phyloP scores from a whole-genome alignment of 2,329 filamentous ascomycete genomes.

The Aureobasidium sp. region DNA sequence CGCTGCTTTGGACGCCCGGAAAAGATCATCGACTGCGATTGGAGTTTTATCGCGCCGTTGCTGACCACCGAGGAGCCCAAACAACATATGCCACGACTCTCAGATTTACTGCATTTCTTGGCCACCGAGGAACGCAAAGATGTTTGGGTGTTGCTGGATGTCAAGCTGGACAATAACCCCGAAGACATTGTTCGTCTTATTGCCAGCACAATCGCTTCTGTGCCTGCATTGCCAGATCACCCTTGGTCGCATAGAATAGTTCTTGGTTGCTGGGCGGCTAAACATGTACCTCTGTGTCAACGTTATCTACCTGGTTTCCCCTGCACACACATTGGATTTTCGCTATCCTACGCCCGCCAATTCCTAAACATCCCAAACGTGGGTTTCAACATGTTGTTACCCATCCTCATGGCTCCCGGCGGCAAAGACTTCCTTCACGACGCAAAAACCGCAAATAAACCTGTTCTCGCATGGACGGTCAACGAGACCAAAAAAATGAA shows the following conservation, averaged over 20 bases:
- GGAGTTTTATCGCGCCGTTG: conserved; percentile 61
- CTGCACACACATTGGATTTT: conserved; percentile 61
- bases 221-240: conserved; percentile 31
- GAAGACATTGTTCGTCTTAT: conserved; percentile 63
- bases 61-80: conserved; percentile 59
- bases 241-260: conserved; percentile 69
- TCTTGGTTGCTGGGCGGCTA: conserved; percentile 74
- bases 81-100: conserved; percentile 63
- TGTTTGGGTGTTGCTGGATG: conserved; percentile 78
- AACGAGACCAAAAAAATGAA: conserved; percentile 73
- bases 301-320: conserved; percentile 55
- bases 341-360: conserved; percentile 57
- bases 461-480: conserved; percentile 77
- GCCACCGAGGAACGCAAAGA: conserved; percentile 54
- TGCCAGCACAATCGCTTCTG: conserved; percentile 53
- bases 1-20: conserved; percentile 72
- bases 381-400: conserved; percentile 70
- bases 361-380: conserved; percentile 62
- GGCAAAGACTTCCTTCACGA: conserved; percentile 56
- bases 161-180: conserved; percentile 72
- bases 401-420: conserved; percentile 57
- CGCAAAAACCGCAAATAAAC: conserved; percentile 39
- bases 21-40: conserved; percentile 67
- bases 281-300: conserved; percentile 58
- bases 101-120: conserved; percentile 67